Base-by-base conservation (phyloP, 768 basidiomycete genomes). In the Cystofilobasidium bisporidii region DNA sequence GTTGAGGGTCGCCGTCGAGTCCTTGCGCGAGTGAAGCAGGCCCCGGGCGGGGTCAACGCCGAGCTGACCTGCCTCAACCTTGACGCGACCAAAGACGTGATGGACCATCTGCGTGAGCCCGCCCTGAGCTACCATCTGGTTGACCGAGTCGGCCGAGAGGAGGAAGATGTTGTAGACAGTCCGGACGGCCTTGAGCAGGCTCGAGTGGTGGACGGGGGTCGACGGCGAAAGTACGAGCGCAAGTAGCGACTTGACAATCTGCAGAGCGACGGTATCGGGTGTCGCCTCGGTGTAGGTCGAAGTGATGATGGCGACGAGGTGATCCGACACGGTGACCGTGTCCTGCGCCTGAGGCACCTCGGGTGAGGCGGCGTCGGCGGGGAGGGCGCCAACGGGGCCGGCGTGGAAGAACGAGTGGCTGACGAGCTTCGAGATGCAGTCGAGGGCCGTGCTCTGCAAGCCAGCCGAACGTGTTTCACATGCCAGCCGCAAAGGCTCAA, bases 101-200 rank as follows among this genome's bases (percentile, higher is more conserved):
- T 96, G 88, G 3, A 98, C 92, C 86, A 99, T 98, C 77, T 99
- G 96, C 0, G 91, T 92, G 22, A 99, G 83, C 22, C 93, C 91
- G 24, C 94, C 96, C 77, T 99, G 96, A 22, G 96, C 96, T 43
- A 99, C 94, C 81, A 89, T 93, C 78, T 98, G 96, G 72, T 94
- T 98, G 60, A 92, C 88, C 6, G 87, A 83, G 73, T 94, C 91
- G 26, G 83, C 82, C 72, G 90, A 92, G 68, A 98, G 81, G 32
- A 99, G 81, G 76, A 98, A 99, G 68, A 99, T 87, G 76, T 99
- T 98, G 80, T 98, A 99, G 4, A 99, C 96, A 24, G 96, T 97
- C 57, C 96, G 84, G 38, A 99, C 89, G 33, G 92, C 91, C 77
- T 97, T 97, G 71, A 99, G 83, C 53, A 99, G 81, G 15, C 91